These are phyloP conservation scores for Coniochaeta prunicola DNA, from an alignment of 2,329 filamentous ascomycete genomes.

Conservation along the genomic window DNA sequence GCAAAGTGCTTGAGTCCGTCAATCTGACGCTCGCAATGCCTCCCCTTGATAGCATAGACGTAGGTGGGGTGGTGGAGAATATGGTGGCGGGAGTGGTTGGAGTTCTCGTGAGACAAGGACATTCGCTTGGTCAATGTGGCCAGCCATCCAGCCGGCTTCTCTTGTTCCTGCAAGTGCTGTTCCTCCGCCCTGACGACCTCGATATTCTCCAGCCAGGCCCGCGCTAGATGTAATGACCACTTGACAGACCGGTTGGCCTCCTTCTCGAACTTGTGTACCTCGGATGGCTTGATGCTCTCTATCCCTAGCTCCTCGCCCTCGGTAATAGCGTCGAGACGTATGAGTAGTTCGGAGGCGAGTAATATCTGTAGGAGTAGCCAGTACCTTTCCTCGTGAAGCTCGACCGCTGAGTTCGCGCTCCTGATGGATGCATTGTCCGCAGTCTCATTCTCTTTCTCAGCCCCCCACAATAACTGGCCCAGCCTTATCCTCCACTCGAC, in stretches of 20 bases:
- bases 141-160: slow-evolving; percentile 40
- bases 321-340: slow-evolving; percentile 56
- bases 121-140: slow-evolving; percentile 50
- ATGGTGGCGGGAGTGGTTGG: slow-evolving; percentile 3
- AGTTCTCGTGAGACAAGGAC: slow-evolving; percentile 31
- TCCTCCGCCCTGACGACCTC: slow-evolving; percentile 40
- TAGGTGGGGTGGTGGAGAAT: slow-evolving; percentile 16
- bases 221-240: slow-evolving; percentile 59
- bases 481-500: slow-evolving; percentile 70
- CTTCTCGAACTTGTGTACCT: slow-evolving; percentile 55
- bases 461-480: slow-evolving; percentile 64
- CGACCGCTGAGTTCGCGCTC: slow-evolving; percentile 38
- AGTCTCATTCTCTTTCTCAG: slow-evolving; percentile 42
- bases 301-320: slow-evolving; percentile 50
- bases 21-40: slow-evolving; percentile 51
- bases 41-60: slow-evolving; percentile 45
- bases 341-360: slow-evolving; percentile 56
- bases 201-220: slow-evolving; percentile 63
- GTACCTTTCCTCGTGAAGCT: slow-evolving; percentile 55
- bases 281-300: slow-evolving; percentile 43
- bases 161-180: slow-evolving; percentile 19
- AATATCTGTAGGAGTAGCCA: slow-evolving; percentile 62
- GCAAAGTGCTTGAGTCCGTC: slow-evolving; percentile 58
- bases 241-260: slow-evolving; percentile 55
- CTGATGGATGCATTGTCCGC: slow-evolving; percentile 45